Evolutionary conservation across 2,329 filamentous ascomycete genomes (phyloP).

Genomic region (Aspergillus oerlinghausenensis): DNA sequence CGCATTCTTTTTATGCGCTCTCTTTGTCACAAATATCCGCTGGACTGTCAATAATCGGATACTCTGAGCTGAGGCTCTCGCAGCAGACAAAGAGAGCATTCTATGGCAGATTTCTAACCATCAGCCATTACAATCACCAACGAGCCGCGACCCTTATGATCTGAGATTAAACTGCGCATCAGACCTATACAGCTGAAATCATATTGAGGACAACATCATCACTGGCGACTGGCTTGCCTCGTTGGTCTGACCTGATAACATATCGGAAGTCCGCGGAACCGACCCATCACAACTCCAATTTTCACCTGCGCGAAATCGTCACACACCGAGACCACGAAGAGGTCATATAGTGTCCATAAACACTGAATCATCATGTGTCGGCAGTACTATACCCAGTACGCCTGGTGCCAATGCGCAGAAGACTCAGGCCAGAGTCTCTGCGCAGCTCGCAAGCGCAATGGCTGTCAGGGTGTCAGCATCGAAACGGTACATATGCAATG

Average conservation of each 20-base stretch:
- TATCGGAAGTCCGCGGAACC: background rate
- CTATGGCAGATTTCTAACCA: background rate
- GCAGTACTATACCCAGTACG: conserved; percentile 34
- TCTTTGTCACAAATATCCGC: background rate
- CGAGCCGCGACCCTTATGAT: background rate
- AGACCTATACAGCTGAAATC: background rate
- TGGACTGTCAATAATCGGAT: background rate
- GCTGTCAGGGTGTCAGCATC: conserved; percentile 28
- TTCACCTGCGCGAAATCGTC: background rate
- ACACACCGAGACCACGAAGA: background rate
- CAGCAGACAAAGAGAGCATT: background rate
- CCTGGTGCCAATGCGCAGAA: conserved; percentile 38
- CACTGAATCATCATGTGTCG: conserved; percentile 28
- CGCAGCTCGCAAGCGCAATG: conserved; percentile 21
- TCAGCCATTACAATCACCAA: background rate
- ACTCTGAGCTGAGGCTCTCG: background rate
- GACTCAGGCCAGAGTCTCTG: conserved; percentile 30
- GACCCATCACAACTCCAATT: background rate
- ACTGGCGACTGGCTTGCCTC: background rate
- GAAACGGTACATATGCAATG: conserved; percentile 38
- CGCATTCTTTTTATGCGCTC: background rate
- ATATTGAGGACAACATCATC: background rate
- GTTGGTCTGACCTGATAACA: background rate
- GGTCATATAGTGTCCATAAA: background rate
- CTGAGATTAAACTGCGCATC: background rate